Conservation (phyloP, 1,284 basidiomycete species). For the Leccinum griseonigrum region DNA sequence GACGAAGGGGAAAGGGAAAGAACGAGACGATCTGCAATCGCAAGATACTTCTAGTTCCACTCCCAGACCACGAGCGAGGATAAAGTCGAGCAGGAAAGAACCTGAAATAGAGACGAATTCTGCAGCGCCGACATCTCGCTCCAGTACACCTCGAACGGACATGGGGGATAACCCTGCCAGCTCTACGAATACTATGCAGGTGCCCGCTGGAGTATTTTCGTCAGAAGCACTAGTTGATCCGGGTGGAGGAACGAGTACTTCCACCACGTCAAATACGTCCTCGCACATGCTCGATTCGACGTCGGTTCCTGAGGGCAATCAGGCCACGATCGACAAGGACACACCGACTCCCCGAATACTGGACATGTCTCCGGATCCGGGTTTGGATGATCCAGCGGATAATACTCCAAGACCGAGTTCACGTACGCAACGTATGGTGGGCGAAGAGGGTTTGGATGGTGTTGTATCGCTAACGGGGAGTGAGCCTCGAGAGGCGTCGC, state of each 20-base stretch:
- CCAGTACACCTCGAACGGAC: constrained; percentile 21
- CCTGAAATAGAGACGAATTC: constrained; percentile 5
- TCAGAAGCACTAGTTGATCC: constrained; percentile 21
- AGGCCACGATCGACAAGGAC: not conserved
- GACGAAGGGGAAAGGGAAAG: constrained; percentile 23
- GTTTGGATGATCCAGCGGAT: constrained; percentile 9
- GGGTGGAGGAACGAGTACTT: constrained; percentile 14
- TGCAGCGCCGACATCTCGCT: constrained; percentile 11
- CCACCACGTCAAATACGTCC: not conserved
- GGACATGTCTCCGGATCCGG: constrained; percentile 1
- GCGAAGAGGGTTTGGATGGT: constrained; percentile 2
- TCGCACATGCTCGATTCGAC: constrained; percentile 10
- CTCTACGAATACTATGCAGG: not conserved
- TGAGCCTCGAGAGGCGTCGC: constrained; percentile 7
- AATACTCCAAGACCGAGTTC: constrained; percentile 21
- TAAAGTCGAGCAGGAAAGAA: constrained; percentile 8
- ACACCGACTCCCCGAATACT: not conserved
- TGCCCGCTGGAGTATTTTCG: not conserved
- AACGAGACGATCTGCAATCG: constrained; percentile 1
- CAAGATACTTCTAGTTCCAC: constrained; percentile 7
- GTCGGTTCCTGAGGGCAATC: not conserved
- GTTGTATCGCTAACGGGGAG: not conserved
- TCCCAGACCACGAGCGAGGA: constrained; percentile 9
- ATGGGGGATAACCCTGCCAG: constrained; percentile 1
- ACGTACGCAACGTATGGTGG: not conserved